A percentile compares a stretch with the other conserved stretches of the same genome.
These are phyloP conservation scores for Iris macrosiphon DNA, from an alignment of 106 monocot genomes.

Conservation along the genomic window DNA sequence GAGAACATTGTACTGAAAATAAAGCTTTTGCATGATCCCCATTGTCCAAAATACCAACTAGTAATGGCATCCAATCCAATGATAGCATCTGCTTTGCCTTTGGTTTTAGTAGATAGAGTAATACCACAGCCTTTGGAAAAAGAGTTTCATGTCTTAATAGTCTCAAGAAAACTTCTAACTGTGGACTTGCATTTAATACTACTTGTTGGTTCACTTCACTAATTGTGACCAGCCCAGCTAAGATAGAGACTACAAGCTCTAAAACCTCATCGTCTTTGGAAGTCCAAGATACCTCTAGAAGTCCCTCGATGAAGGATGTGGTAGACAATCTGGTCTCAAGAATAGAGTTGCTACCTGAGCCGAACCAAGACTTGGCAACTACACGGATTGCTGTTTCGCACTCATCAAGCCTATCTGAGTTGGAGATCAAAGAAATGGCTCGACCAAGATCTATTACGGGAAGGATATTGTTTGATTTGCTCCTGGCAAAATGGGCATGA, in stretches of 20 bases:
- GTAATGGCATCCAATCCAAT: slow-evolving; percentile 61
- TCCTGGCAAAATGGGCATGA: background rate
- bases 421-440: slow-evolving; percentile 57
- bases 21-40: slow-evolving; percentile 42
- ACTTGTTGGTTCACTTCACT: slow-evolving; percentile 57
- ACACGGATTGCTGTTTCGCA: slow-evolving; percentile 57
- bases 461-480: background rate
- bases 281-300: slow-evolving; percentile 58
- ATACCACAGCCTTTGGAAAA: slow-evolving; percentile 54
- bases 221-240: slow-evolving; percentile 49
- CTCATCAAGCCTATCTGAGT: slow-evolving; percentile 45
- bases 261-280: slow-evolving; percentile 66
- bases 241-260: slow-evolving; percentile 42
- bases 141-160: slow-evolving; percentile 33
- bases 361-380: slow-evolving; percentile 48
- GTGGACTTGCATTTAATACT: slow-evolving; percentile 62
- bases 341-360: slow-evolving; percentile 28
- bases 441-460: background rate
- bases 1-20: slow-evolving; percentile 50
- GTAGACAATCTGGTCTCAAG: slow-evolving; percentile 38
- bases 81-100: slow-evolving; percentile 81
- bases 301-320: slow-evolving; percentile 54
- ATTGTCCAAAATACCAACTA: slow-evolving; percentile 42
- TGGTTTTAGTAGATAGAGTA: slow-evolving; percentile 59
- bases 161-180: slow-evolving; percentile 70